These are phyloP conservation scores for Fusarium odoratissimum DNA, from an alignment of 2,329 filamentous ascomycete species.

Conservation along the genomic window DNA sequence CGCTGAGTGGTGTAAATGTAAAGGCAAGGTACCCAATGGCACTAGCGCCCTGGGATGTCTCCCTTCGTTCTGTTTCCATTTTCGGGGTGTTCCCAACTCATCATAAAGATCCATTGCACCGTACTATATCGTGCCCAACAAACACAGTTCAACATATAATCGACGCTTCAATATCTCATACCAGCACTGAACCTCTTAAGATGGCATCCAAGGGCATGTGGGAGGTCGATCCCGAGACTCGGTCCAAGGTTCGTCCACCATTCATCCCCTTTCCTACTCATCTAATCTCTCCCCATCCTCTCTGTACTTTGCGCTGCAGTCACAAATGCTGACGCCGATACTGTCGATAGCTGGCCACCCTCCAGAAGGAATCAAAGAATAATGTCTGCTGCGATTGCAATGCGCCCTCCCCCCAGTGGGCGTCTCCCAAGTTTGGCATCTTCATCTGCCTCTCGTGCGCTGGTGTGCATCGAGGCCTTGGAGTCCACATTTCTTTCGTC, in stretches of 20 bases:
- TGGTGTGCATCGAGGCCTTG: conserved; percentile 91
- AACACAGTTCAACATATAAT: not conserved
- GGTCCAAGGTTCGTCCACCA: conserved; percentile 78
- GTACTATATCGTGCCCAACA: not conserved
- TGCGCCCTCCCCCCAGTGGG: conserved; percentile 98
- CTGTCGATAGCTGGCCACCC: conserved; percentile 77
- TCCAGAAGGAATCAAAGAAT: conserved; percentile 92
- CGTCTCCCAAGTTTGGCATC: conserved; percentile 95
- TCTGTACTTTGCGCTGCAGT: not conserved
- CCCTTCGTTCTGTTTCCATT: conserved; percentile 30
- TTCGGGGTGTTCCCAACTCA: conserved; percentile 27
- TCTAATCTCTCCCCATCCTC: conserved; percentile 2
- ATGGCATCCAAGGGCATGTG: conserved; percentile 87
- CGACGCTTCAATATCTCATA: conserved; percentile 10
- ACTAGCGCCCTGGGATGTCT: conserved; percentile 29
- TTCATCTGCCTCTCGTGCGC: conserved; percentile 99
- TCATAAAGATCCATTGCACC: conserved; percentile 6
- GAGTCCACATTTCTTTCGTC: conserved; percentile 98
- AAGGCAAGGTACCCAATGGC: conserved; percentile 8
- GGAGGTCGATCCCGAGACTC: conserved; percentile 98
- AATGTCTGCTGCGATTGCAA: conserved; percentile 94
- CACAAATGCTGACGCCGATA: conserved; percentile 24
- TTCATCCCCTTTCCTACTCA: conserved; percentile 12
- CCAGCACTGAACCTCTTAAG: conserved; percentile 24
- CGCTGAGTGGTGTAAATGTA: conserved; percentile 29